Evolutionary conservation across 306 rosid genomes (phyloP), one percentile per base, ranked within the genome.

Genomic region (Citrullus amarus): DNA sequence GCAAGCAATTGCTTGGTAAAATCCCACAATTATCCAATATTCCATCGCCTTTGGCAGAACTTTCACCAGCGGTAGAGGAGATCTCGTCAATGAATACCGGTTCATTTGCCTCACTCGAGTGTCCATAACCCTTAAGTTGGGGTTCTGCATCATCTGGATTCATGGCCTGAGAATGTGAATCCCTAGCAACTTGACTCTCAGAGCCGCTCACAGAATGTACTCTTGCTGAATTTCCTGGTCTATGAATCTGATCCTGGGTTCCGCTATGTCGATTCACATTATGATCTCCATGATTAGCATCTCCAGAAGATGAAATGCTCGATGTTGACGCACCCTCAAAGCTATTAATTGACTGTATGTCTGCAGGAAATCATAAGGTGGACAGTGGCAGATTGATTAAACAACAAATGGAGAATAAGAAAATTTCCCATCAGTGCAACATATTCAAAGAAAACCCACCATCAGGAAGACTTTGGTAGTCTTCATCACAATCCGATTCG

Each of bases 401-500:
- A 11, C 8, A 15, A 74, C 39, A 60, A 17, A 16, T 38, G 39
- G 55, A 73, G 34, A 30, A 50, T 9, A 78, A 77, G 67, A 46
- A 70, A 50, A 25, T 43, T 61, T 16, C 9, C 50, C 55, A 79
- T 51, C n/a, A 18, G 44, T 2, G 68, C 17, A 57, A 80, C 50
- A 53, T 43, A 15, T 63, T 0, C 2, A 39, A 69, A 43, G 53
- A 70, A 80, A 51, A 36, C 4, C 62, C 90, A 96, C 99, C 99
- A 78, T 92, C 97, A 15, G 87, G 89, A 84, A 91, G 88, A 85
- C 99, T 96, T 55, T 80, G 93, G 83, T 81, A 92, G 62, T 96
- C 99, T 63, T 96, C 99, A 44, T 96, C 99, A 30, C 97, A 86
- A 75, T 95, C 99, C 2, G 98, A 96, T 72, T 92, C 99, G 41